A percentile compares a stretch with the other conserved stretches of the same genome.
Conservation (phyloP, 2,329 filamentous ascomycete genomes). For the Blastomyces gilchristii region DNA sequence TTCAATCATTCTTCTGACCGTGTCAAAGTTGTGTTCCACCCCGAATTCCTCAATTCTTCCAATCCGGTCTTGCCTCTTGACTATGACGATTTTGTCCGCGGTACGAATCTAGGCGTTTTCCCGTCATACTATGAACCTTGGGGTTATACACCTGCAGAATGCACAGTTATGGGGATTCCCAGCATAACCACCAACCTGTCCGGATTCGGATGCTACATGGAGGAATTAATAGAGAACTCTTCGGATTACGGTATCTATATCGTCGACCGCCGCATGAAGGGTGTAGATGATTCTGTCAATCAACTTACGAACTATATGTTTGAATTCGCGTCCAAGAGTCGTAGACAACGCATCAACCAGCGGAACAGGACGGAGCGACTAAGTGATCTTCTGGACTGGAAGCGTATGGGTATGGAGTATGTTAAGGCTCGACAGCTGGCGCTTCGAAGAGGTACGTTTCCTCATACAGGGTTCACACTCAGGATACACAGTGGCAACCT, state of each 20-base stretch:
- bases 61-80: constrained; percentile 93
- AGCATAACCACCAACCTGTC: constrained; percentile 97
- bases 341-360: constrained; percentile 96
- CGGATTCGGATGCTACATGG: constrained; percentile 98
- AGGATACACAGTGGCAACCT: neutral
- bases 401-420: constrained; percentile 98
- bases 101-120: constrained; percentile 91
- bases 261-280: constrained; percentile 88
- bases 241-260: constrained; percentile 99
- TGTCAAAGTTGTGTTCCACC: constrained; percentile 96
- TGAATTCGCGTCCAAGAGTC: constrained; percentile 86
- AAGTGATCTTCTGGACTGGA: constrained; percentile 95
- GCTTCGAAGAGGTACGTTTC: constrained; percentile 52
- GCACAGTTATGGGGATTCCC: constrained; percentile 97
- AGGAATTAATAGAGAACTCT: constrained; percentile 95
- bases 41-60: constrained; percentile 90
- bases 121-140: constrained; percentile 98
- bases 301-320: constrained; percentile 88
- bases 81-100: constrained; percentile 97
- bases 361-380: constrained; percentile 91
- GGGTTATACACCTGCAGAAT: constrained; percentile 97
- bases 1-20: constrained; percentile 94
- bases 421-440: constrained; percentile 94
- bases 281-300: constrained; percentile 94
- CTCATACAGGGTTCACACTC: neutral